phyloP scores from a whole-genome alignment of 306 rosid species.

The Malus sieversii region DNA sequence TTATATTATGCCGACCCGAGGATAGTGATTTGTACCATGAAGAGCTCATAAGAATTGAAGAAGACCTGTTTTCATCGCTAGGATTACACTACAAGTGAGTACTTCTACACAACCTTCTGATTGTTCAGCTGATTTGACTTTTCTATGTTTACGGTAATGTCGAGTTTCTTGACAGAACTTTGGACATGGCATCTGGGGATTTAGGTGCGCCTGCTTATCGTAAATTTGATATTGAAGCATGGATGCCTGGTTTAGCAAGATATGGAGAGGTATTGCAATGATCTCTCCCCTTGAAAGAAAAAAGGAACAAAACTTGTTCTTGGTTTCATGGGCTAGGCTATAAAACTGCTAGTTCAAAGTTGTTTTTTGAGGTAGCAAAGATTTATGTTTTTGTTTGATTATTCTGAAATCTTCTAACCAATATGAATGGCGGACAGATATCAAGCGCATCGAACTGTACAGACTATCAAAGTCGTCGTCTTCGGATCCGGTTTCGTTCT shows the following conservation, averaged over 20 bases:
- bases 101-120: slow-evolving; percentile 3
- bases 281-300: neutral
- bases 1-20: slow-evolving; percentile 73
- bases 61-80: slow-evolving; percentile 65
- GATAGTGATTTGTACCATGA: slow-evolving; percentile 77
- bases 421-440: slow-evolving; percentile 43
- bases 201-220: slow-evolving; percentile 96
- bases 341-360: neutral
- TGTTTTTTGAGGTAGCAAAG: neutral
- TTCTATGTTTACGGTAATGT: neutral
- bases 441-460: slow-evolving; percentile 89
- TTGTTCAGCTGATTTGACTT: slow-evolving; percentile 4
- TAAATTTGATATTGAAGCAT: slow-evolving; percentile 87
- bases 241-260: slow-evolving; percentile 94
- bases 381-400: neutral
- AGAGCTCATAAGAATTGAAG: slow-evolving; percentile 84
- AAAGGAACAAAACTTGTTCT: neutral
- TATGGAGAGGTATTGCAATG: slow-evolving; percentile 72
- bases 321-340: neutral
- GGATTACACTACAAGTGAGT: slow-evolving; percentile 84
- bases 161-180: slow-evolving; percentile 52
- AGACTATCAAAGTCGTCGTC: slow-evolving; percentile 83
- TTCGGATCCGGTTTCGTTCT: slow-evolving; percentile 77
- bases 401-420: neutral
- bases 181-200: slow-evolving; percentile 92